Conservation (phyloP, 1,284 basidiomycete genomes). For the Bjerkandera adusta region DNA sequence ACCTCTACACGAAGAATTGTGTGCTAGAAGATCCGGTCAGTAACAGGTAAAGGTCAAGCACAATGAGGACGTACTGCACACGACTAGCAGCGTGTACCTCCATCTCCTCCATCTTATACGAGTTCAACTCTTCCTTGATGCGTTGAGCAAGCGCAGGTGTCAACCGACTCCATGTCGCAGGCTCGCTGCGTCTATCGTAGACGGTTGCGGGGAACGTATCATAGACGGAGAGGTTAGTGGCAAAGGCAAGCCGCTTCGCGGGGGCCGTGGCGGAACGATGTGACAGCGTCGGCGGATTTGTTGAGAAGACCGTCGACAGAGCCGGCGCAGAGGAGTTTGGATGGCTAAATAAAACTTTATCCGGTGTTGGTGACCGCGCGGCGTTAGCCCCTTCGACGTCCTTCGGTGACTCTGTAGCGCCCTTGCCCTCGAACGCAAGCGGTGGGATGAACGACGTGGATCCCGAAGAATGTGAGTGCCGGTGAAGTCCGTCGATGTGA, state of each 20-base stretch:
- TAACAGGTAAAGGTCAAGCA: background rate
- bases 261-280: slow-evolving; percentile 66
- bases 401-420: slow-evolving; percentile 33
- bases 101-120: slow-evolving; percentile 99
- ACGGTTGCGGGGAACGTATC: slow-evolving; percentile 90
- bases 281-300: slow-evolving; percentile 44
- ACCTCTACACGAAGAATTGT: slow-evolving; percentile 53
- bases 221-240: slow-evolving; percentile 90
- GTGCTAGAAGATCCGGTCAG: slow-evolving; percentile 37
- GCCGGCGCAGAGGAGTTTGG: slow-evolving; percentile 89
- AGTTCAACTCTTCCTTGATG: slow-evolving; percentile 96
- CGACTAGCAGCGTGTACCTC: slow-evolving; percentile 89
- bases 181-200: slow-evolving; percentile 94
- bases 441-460: slow-evolving; percentile 47
- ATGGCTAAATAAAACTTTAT: slow-evolving; percentile 61
- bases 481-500: slow-evolving; percentile 81
- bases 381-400: slow-evolving; percentile 32
- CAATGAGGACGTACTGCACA: slow-evolving; percentile 65
- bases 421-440: slow-evolving; percentile 53
- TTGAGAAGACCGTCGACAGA: slow-evolving; percentile 57
- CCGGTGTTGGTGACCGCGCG: slow-evolving; percentile 28
- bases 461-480: slow-evolving; percentile 42
- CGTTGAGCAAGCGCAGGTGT: slow-evolving; percentile 93
- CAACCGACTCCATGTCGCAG: slow-evolving; percentile 94
- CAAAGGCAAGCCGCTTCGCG: slow-evolving; percentile 82